phyloP scores from a whole-genome alignment of 345 rosid species.

The Salix udensis region DNA sequence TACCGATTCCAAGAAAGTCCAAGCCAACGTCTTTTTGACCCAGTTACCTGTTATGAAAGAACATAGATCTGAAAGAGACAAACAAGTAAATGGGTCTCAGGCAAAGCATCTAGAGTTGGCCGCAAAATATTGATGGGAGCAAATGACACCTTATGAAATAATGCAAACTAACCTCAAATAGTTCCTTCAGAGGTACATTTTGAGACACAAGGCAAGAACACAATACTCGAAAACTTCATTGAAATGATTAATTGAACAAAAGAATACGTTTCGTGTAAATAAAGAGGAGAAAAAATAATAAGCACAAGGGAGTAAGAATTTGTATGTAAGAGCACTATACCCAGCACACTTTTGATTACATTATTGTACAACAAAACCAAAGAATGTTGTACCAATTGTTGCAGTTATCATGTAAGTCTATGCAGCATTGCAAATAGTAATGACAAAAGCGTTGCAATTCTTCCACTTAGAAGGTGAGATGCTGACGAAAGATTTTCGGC shows the following conservation, averaged over 20 bases:
- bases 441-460: conserved; percentile 28
- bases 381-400: conserved; percentile 22
- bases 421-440: conserved; percentile 34
- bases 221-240: background rate
- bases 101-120: too few species aligned
- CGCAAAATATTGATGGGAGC: too few species aligned
- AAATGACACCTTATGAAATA: too few species aligned
- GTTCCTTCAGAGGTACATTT: too few species aligned
- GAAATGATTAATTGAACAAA: background rate
- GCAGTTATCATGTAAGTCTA: conserved; percentile 25
- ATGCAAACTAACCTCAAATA: too few species aligned
- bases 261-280: background rate
- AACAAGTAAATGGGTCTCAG: too few species aligned
- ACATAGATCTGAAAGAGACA: too few species aligned
- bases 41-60: too few species aligned
- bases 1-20: too few species aligned
- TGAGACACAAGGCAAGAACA: too few species aligned
- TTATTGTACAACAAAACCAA: conserved; percentile 29
- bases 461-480: conserved; percentile 14
- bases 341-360: conserved; percentile 12
- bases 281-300: background rate
- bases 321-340: conserved; percentile 16
- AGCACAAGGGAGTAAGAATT: background rate
- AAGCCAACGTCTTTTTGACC: too few species aligned
- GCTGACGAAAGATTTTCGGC: conserved; percentile 48